phyloP scores from a whole-genome alignment of 306 rosid species.

The Heteromeles arbutifolia region DNA sequence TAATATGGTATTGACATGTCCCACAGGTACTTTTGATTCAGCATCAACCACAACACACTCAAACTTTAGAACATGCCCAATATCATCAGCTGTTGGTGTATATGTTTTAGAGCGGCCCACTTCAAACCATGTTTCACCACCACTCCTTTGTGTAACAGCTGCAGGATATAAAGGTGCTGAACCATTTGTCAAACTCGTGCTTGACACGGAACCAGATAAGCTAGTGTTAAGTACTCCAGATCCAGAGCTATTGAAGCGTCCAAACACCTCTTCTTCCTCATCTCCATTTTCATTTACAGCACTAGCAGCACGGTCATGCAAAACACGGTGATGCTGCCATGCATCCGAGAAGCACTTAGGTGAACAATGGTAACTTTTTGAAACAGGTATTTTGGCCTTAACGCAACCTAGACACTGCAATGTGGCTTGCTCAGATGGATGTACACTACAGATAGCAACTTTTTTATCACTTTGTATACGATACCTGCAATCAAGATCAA shows the following conservation, averaged over 20 bases:
- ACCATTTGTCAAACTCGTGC: constrained; percentile 67
- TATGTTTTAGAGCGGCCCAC: constrained; percentile 75
- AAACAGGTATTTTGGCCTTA: constrained; percentile 70
- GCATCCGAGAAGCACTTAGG: constrained; percentile 91
- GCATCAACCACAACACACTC: constrained; percentile 84
- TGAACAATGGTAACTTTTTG: constrained; percentile 92
- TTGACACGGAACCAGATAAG: constrained; percentile 62
- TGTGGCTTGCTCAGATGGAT: constrained; percentile 93
- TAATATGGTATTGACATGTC: constrained; percentile 54
- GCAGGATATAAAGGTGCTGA: constrained; percentile 74
- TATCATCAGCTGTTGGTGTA: constrained; percentile 83
- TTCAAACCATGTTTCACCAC: constrained; percentile 92
- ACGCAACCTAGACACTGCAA: constrained; percentile 86
- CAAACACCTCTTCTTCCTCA: constrained; percentile 79
- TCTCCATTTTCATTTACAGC: constrained; percentile 85
- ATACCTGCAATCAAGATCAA: constrained; percentile 58
- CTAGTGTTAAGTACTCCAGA: constrained; percentile 47
- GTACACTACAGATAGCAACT: constrained; percentile 83
- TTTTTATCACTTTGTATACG: constrained; percentile 86
- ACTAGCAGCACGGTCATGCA: constrained; percentile 95
- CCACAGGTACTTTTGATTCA: constrained; percentile 63
- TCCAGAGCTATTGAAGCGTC: constrained; percentile 61
- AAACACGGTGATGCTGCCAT: constrained; percentile 95
- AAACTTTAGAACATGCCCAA: constrained; percentile 87
- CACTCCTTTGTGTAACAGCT: constrained; percentile 64